Base-by-base conservation (phyloP, 2,329 filamentous ascomycete genomes). In the Penicillium sp. region DNA sequence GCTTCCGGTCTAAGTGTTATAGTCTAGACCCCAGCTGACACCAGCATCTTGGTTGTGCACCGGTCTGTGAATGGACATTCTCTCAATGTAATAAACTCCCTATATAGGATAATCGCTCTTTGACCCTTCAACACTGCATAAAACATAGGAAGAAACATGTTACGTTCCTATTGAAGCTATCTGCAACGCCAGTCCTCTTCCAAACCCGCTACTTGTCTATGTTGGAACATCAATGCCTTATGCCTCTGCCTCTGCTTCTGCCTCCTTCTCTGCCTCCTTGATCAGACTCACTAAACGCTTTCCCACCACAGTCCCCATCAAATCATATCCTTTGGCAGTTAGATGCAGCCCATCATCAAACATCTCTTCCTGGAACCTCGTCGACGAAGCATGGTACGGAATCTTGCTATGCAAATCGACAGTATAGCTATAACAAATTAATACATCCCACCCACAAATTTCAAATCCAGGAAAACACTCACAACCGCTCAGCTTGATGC, bases 261-360 rank as follows among this genome's bases (percentile, higher is more conserved):
- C 31, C 32, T 23, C 15, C 15, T 18, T 18, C 32, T 33, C 3
- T 35, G 18, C 6, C 15, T 9, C 32, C 15, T 35, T 35, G 6
- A 35, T 18, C 32, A 35, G 18, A 7, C 8, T 35, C 39, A 81
- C 69, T 8, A 86, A 65, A 27, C 69, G 73, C 23, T 77, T 72
- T 41, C 77, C 82, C 43, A 86, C 72, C 49, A 78, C 72, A 33
- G 75, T 71, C 1, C 83, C 83, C 73, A 87, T 81, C 58, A 80
- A 70, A 60, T 84, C 76, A 69, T 87, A 86, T 6, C 83, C 83
- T 6, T 71, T 73, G 0, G 71, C 65, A 0, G 77, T 79, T 8
- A 85, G 72, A 67, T 87, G 83, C 20, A 86, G 55, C 15, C 75
- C 75, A 66, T 87, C 83, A 54, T 82, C 75, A 81, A 82, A 86